Evolutionary conservation across 768 basidiomycete genomes (phyloP).

Genomic region (Collybia nuda): DNA sequence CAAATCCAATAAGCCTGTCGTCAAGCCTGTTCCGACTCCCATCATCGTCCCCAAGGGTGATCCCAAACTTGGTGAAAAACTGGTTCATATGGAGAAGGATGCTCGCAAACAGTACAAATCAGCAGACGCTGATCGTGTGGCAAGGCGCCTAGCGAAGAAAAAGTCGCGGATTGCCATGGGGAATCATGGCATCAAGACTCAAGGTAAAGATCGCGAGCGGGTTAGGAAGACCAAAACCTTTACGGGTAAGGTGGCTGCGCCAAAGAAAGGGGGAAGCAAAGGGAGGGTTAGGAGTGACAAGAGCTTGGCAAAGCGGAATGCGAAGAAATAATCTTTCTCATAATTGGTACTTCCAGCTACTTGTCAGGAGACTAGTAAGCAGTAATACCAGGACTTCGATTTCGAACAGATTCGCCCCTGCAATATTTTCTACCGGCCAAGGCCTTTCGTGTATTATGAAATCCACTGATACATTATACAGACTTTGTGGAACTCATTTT

Average conservation of each 20-base stretch:
- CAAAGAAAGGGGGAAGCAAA: conserved; percentile 29
- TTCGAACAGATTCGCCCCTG: background rate
- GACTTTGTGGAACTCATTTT: no score
- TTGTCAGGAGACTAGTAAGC: background rate
- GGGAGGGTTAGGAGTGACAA: conserved; percentile 53
- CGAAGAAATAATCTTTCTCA: conserved; percentile 46
- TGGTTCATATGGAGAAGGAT: conserved; percentile 78
- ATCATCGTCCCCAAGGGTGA: conserved; percentile 71
- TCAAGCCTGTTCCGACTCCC: conserved; percentile 16
- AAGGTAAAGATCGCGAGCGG: conserved; percentile 45
- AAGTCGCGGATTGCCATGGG: conserved; percentile 60
- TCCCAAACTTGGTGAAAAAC: conserved; percentile 74
- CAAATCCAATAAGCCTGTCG: conserved; percentile 15
- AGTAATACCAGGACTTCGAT: background rate
- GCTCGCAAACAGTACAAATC: conserved; percentile 85
- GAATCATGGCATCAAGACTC: conserved; percentile 23
- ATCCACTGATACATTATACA: no score
- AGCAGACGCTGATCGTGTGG: conserved; percentile 75
- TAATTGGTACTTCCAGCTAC: background rate
- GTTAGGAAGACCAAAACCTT: conserved; percentile 38
- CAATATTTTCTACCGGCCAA: no score
- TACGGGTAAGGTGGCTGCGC: conserved; percentile 27
- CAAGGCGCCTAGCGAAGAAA: conserved; percentile 88
- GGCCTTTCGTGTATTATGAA: no score
- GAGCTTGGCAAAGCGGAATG: conserved; percentile 52